Conservation (phyloP, 345 rosid species). For the Eucalyptus erythrocorys region DNA sequence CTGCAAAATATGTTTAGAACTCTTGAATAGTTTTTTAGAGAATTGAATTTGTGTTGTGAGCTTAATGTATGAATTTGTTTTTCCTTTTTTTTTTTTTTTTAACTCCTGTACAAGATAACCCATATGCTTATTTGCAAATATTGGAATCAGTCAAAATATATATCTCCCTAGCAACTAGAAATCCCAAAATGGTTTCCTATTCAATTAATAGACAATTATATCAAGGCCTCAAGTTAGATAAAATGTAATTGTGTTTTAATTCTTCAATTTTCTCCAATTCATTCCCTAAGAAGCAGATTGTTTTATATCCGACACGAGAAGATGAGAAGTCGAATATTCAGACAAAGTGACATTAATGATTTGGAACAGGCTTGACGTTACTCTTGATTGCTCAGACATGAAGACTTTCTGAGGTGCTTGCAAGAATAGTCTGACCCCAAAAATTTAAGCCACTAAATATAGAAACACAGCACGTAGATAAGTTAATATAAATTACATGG, state of each 20-base stretch:
- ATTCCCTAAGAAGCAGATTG: not conserved
- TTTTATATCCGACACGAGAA: not conserved
- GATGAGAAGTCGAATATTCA: not conserved
- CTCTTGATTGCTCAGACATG: not conserved
- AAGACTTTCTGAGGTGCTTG: not conserved
- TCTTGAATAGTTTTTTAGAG: too few relatives aligned
- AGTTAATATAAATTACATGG: not conserved
- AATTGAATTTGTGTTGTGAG: not conserved
- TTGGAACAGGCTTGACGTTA: not conserved
- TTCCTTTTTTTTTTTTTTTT: too few relatives aligned
- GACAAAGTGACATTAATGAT: not conserved
- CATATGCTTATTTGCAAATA: not conserved
- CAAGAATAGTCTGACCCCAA: not conserved
- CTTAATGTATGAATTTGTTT: too few relatives aligned
- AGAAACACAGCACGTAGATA: not conserved
- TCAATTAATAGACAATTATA: not conserved
- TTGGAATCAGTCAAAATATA: not conserved
- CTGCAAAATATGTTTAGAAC: not conserved
- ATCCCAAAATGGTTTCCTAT: not conserved
- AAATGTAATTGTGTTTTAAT: too few relatives aligned
- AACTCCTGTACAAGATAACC: not conserved
- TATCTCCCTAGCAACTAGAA: not conserved
- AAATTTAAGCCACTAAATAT: not conserved
- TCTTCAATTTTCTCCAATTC: not conserved
- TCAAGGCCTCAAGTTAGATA: too few relatives aligned